Conservation (phyloP, 768 basidiomycete species). For the Vishniacozyma victoriae region DNA sequence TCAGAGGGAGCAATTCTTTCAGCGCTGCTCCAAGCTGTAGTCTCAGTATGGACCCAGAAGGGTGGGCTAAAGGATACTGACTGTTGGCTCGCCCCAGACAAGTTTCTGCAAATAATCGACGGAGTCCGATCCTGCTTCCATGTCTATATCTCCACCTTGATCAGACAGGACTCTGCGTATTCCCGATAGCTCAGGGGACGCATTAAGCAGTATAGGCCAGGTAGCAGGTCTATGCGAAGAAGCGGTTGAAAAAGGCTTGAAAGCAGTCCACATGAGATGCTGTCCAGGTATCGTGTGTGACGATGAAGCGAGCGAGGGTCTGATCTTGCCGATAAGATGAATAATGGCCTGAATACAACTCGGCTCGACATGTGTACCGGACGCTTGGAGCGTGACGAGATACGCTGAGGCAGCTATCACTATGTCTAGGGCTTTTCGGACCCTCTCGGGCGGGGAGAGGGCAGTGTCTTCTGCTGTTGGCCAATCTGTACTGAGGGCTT, state of each 20-base stretch:
- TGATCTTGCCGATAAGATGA: constrained; percentile 52
- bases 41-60: not conserved
- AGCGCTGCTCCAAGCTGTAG: too few species aligned
- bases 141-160: not conserved
- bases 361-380: too few species aligned
- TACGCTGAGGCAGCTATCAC: constrained; percentile 49
- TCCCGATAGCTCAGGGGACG: constrained; percentile 55
- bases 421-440: constrained; percentile 65
- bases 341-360: constrained; percentile 62
- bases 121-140: not conserved
- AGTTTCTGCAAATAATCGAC: too few species aligned
- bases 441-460: constrained; percentile 56
- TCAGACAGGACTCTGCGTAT: constrained; percentile 57
- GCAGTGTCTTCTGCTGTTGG: constrained; percentile 46
- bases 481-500: constrained; percentile 54
- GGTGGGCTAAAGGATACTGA: not conserved
- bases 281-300: constrained; percentile 63
- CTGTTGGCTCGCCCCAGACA: not conserved
- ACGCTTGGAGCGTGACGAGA: not conserved
- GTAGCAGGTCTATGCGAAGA: not conserved
- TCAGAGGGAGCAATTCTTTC: not conserved
- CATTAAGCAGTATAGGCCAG: constrained; percentile 54
- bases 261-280: constrained; percentile 58
- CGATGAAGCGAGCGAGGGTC: constrained; percentile 44
- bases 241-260: constrained; percentile 16